Base-by-base conservation (phyloP, 768 basidiomycete species). In the Daedaleopsis sinensis region DNA sequence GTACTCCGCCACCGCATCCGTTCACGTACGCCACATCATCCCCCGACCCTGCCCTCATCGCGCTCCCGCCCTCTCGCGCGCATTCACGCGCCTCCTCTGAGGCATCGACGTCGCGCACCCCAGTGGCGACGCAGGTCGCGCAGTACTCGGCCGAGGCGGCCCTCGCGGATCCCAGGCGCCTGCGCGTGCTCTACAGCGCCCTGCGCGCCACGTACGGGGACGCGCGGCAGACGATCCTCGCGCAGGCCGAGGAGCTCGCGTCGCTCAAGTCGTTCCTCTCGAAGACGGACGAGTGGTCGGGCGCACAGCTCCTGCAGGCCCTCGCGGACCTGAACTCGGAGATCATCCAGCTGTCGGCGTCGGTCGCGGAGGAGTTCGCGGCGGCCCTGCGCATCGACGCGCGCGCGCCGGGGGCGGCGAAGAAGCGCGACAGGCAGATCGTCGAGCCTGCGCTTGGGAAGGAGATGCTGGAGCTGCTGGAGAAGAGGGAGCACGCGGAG, bases 221-320 rank as follows among this genome's bases (percentile, higher is more conserved):
- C 52, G 64, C 69, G 19, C 65, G 61, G 36, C 69, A 68, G 55
- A 64, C 66, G 21, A 65, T 73, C 42, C 56, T 67, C 24, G 67
- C 71, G 16, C 67, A 72, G 27, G 70, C 69, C 7, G 73, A 72
- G 57, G 74, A 76, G 61, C 69, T 75, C 53, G 68, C 66, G 11
- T 68, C 69, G 16, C 70, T 76, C 53, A 69, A 73, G 51, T 63
- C 74, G 15, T 76, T 75, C 71, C 72, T 74, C 5, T 70, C 66
- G 52, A 74, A 76, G 65, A 74, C 73, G 19, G 74, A 76, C 67
- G 70, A 73, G 39, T 69, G 68, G 65, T 72, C 72, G 21, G 73
- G 73, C 52, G 72, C 73, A 56, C 71, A 74, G 66, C 68, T 76
- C 49, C 49, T 74, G 13, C 74, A 76, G 58, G 69, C 72, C 38